Conservation (phyloP, 208 protist species). For the Trypanosoma boissoni region DNA sequence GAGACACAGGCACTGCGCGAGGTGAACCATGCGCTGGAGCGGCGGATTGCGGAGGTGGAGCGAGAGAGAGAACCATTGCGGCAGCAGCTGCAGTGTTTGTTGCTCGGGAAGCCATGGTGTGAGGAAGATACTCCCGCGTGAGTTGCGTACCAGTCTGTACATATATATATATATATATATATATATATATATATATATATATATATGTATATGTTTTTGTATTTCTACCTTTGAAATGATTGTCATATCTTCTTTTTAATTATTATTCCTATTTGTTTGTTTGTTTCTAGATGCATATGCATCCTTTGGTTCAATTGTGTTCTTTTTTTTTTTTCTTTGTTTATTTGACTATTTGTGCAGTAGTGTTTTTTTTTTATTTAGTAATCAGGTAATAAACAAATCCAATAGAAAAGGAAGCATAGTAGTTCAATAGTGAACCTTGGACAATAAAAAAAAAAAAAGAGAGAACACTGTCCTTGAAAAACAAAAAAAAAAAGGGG, state of each 20-base stretch:
- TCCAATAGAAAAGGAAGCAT: too few species aligned
- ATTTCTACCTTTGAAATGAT: too few species aligned
- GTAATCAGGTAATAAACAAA: too few species aligned
- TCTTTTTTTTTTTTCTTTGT: too few species aligned
- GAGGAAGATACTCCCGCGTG: conserved; percentile 7
- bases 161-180: not conserved
- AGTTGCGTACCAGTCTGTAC: conserved; percentile 6
- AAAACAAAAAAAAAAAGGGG: not conserved
- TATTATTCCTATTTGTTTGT: too few species aligned
- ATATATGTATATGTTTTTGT: too few species aligned
- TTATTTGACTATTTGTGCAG: too few species aligned
- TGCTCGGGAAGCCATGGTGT: conserved; percentile 20
- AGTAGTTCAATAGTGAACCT: conserved; percentile 9
- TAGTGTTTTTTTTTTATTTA: too few species aligned
- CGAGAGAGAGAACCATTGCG: conserved; percentile 67
- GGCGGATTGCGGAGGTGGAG: conserved; percentile 62
- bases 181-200: too few species aligned
- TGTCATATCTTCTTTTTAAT: too few species aligned
- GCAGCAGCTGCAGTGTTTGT: conserved; percentile 67
- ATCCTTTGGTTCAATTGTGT: too few species aligned
- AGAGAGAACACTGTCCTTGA: not conserved
- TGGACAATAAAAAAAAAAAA: not conserved
- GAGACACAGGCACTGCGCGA: conserved; percentile 56
- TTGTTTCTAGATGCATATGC: too few species aligned
- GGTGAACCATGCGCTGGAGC: conserved; percentile 66